Evolutionary conservation across 768 basidiomycete genomes (phyloP).

Genomic region (Leccinellum rugosiceps): DNA sequence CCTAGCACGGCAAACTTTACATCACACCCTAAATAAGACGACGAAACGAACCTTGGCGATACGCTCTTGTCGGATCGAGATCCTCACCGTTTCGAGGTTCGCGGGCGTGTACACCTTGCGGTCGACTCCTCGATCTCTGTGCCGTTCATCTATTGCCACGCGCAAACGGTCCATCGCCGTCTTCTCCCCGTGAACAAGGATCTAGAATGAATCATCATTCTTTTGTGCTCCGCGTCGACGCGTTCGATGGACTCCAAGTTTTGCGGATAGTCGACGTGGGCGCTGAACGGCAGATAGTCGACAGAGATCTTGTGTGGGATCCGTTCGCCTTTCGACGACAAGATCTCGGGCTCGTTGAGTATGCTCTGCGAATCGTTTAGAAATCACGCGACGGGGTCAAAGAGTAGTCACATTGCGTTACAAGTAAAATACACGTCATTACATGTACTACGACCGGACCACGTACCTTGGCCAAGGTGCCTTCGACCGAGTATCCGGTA

Average conservation of each 20-base stretch:
- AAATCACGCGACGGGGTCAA: conserved; percentile 4
- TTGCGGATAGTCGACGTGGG: conserved; percentile 94
- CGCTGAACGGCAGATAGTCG: conserved; percentile 92
- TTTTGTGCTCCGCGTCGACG: conserved; percentile 63
- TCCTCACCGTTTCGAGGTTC: conserved; percentile 81
- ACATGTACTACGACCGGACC: background rate
- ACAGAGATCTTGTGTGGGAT: conserved; percentile 88
- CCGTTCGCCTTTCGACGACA: conserved; percentile 63
- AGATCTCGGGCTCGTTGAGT: conserved; percentile 88
- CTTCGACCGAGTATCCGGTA: conserved; percentile 96
- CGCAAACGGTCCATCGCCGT: conserved; percentile 86
- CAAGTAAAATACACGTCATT: conserved; percentile 19
- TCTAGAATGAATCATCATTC: conserved; percentile 39
- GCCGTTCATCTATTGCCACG: conserved; percentile 78
- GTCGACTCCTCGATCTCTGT: conserved; percentile 83
- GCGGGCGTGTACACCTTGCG: conserved; percentile 92
- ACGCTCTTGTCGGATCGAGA: conserved; percentile 85
- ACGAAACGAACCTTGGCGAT: conserved; percentile 72
- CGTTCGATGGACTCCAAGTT: conserved; percentile 95
- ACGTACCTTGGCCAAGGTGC: conserved; percentile 95
- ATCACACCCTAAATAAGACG: background rate
- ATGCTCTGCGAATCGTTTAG: conserved; percentile 61
- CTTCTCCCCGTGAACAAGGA: conserved; percentile 92
- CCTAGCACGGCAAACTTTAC: conserved; percentile 42
- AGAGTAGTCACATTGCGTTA: conserved; percentile 5